Percentiles rank a stretch among this genome's conserved stretches.
Evolutionary conservation across 305 asterid species (phyloP).

Genomic region (Solanum hybrid): DNA sequence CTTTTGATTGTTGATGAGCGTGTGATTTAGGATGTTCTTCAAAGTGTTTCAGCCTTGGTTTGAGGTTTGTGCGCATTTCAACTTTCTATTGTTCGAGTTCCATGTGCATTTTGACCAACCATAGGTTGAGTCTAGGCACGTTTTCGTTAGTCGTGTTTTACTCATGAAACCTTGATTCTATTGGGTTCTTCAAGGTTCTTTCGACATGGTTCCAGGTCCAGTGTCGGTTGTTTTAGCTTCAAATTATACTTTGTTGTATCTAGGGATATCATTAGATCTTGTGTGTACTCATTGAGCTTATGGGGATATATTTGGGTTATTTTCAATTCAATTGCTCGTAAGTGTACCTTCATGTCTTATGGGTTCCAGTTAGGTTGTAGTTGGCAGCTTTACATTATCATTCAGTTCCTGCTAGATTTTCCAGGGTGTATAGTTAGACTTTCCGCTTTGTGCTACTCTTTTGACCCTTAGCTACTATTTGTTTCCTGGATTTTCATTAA

Average conservation of each 20-base stretch:
- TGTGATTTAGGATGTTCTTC: not conserved
- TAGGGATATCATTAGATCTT: not conserved
- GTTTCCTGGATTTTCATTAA: not conserved
- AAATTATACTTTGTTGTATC: not conserved
- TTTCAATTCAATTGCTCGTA: not conserved
- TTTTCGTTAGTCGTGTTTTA: not conserved
- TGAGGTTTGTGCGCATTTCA: not conserved
- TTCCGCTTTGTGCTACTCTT: not conserved
- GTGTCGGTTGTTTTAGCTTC: not conserved
- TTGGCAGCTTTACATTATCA: not conserved
- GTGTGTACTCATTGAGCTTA: not conserved
- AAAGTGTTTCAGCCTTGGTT: not conserved
- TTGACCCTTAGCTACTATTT: not conserved
- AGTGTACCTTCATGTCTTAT: not conserved
- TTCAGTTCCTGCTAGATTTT: not conserved
- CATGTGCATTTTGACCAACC: not conserved
- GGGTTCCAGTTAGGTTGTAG: not conserved
- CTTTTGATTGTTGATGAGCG: not conserved
- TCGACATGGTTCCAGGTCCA: not conserved
- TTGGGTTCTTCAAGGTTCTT: not conserved
- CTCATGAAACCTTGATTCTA: no score
- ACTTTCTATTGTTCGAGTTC: not conserved
- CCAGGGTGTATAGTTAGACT: not conserved
- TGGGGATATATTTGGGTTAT: not conserved
- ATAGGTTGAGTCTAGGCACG: not conserved